Evolutionary conservation across 306 rosid species (phyloP).

Genomic region (Canavalia ensiformis): DNA sequence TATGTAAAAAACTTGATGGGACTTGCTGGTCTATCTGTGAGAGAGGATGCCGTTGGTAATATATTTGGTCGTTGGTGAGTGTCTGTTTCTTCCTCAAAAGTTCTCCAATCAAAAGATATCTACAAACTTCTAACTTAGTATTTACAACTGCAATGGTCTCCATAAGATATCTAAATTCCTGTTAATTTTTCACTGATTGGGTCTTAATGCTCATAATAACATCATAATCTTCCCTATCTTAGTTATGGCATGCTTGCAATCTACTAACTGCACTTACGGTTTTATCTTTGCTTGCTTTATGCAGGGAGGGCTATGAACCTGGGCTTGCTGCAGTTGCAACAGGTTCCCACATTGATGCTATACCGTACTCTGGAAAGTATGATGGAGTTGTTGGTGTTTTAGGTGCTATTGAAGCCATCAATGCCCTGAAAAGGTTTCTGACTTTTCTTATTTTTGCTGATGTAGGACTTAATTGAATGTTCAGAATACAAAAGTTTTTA

Average conservation of each 20-base stretch:
- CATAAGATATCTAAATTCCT: slow-evolving; percentile 9
- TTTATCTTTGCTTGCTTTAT: slow-evolving; percentile 41
- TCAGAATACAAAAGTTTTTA: background rate
- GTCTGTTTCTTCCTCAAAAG: slow-evolving; percentile 14
- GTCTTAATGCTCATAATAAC: slow-evolving; percentile 38
- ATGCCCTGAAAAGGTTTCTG: slow-evolving; percentile 77
- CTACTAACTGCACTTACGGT: slow-evolving; percentile 15
- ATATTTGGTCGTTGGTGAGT: slow-evolving; percentile 93
- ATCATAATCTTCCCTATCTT: background rate
- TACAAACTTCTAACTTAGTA: slow-evolving; percentile 10
- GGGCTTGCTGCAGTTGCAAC: slow-evolving; percentile 90
- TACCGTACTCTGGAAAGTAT: slow-evolving; percentile 96
- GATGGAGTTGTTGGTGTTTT: slow-evolving; percentile 97
- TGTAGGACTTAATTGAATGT: slow-evolving; percentile 21
- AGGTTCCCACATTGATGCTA: slow-evolving; percentile 96
- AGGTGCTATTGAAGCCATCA: slow-evolving; percentile 98
- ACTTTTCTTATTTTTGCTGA: slow-evolving; percentile 41
- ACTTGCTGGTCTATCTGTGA: slow-evolving; percentile 81
- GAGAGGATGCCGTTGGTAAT: slow-evolving; percentile 98
- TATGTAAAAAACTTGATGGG: slow-evolving; percentile 85
- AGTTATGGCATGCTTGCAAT: slow-evolving; percentile 7
- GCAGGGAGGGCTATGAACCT: slow-evolving; percentile 81
- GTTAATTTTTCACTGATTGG: background rate
- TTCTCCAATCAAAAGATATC: background rate
- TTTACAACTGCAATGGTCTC: background rate